Percentiles rank a stretch among this genome's conserved stretches.
Evolutionary conservation across 176 grass and related monocot genomes (phyloP).

Genomic region (Aegilops speltoides): DNA sequence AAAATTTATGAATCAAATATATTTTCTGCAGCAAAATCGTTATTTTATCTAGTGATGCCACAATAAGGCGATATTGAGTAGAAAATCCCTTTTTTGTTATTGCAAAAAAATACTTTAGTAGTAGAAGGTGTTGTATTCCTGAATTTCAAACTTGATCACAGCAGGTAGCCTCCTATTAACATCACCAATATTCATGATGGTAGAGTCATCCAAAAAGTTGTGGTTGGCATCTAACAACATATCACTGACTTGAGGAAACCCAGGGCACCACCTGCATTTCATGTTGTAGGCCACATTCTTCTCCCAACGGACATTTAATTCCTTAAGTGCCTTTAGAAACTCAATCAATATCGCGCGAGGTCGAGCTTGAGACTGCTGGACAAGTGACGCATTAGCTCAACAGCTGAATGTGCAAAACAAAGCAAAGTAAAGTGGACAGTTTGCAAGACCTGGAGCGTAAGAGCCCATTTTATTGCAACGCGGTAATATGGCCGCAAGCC

Average conservation of each 20-base stretch:
- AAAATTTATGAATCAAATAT: neutral
- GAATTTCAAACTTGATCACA: slow-evolving; percentile 89
- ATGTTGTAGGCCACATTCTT: slow-evolving; percentile 93
- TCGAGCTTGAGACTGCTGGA: slow-evolving; percentile 73
- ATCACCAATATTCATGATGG: slow-evolving; percentile 57
- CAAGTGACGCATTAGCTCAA: slow-evolving; percentile 32
- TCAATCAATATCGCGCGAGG: slow-evolving; percentile 85
- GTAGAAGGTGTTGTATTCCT: slow-evolving; percentile 38
- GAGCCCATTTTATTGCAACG: slow-evolving; percentile 91
- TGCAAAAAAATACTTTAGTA: neutral
- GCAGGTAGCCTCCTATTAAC: slow-evolving; percentile 39
- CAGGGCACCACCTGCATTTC: slow-evolving; percentile 75
- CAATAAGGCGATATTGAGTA: neutral
- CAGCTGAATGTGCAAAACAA: slow-evolving; percentile 10
- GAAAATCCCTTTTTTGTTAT: neutral
- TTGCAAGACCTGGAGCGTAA: slow-evolving; percentile 82
- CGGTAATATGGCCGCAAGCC: slow-evolving; percentile 43
- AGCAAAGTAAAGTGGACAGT: slow-evolving; percentile 15
- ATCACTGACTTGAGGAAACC: slow-evolving; percentile 44
- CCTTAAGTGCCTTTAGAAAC: slow-evolving; percentile 83
- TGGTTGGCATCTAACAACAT: slow-evolving; percentile 47
- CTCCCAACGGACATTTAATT: slow-evolving; percentile 87
- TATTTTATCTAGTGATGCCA: neutral
- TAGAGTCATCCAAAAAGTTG: slow-evolving; percentile 56
- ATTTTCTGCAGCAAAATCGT: neutral